Percentiles rank a stretch among this genome's conserved stretches.
phyloP scores from a whole-genome alignment of 2,329 filamentous ascomycete species.

The Cercospora janseana region DNA sequence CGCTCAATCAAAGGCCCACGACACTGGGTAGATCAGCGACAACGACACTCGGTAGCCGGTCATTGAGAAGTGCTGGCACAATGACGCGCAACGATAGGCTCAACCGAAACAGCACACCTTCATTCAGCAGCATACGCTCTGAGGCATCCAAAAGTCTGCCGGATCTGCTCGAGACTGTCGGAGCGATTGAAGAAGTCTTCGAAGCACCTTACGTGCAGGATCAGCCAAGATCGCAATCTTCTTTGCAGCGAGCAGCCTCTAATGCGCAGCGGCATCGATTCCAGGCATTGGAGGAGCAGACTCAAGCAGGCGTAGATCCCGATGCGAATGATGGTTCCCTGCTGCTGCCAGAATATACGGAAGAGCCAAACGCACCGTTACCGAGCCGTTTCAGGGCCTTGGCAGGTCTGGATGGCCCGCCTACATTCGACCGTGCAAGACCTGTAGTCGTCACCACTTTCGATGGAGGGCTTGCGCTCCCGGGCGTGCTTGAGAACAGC shows the following conservation, averaged over 20 bases:
- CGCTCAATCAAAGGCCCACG: slow-evolving; percentile 35
- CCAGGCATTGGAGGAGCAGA: slow-evolving; percentile 56
- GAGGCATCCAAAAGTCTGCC: slow-evolving; percentile 33
- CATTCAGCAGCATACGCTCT: slow-evolving; percentile 31
- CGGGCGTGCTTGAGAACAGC: slow-evolving; percentile 1
- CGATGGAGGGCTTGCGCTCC: slow-evolving; percentile 9
- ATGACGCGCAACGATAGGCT: slow-evolving; percentile 5
- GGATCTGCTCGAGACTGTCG: slow-evolving; percentile 35
- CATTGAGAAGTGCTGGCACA: slow-evolving; percentile 23
- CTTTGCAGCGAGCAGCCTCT: slow-evolving; percentile 47
- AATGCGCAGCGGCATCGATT: slow-evolving; percentile 70
- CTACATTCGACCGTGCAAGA: slow-evolving; percentile 19
- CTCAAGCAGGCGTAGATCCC: slow-evolving; percentile 41
- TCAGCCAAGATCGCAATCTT: slow-evolving; percentile 36
- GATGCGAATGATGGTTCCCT: slow-evolving; percentile 82
- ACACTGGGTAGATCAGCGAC: slow-evolving; percentile 38
- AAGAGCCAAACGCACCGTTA: slow-evolving; percentile 50
- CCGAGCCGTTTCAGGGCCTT: slow-evolving; percentile 39
- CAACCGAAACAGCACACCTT: slow-evolving; percentile 29
- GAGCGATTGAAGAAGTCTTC: slow-evolving; percentile 29
- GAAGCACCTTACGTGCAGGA: slow-evolving; percentile 39
- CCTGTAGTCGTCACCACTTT: slow-evolving; percentile 21
- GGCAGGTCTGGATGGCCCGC: slow-evolving; percentile 38
- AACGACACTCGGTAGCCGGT: slow-evolving; percentile 30
- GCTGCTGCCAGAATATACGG: slow-evolving; percentile 73